Percentiles rank a stretch among this genome's conserved stretches.
Conservation (phyloP, 139 green algal species). For the Desmodesmus armatus region DNA sequence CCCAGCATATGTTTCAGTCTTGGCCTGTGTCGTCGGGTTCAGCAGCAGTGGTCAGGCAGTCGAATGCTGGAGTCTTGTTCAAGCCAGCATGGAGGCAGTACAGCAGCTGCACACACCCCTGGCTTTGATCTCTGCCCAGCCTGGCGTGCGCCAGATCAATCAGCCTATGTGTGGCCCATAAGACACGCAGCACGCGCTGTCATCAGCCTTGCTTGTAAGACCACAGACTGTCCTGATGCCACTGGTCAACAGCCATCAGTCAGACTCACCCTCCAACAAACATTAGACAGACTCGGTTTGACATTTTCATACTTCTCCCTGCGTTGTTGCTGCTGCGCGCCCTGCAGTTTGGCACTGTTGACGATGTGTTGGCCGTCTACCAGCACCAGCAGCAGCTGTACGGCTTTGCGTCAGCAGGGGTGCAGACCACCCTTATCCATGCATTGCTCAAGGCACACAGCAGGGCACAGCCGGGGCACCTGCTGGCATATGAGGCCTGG, state of each 20-base stretch:
- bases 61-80: too few species aligned
- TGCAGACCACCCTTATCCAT: conserved; percentile 25
- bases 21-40: too few species aligned
- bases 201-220: background rate
- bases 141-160: background rate
- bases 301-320: background rate
- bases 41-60: too few species aligned
- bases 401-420: conserved; percentile 32
- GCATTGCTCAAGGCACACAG: conserved; percentile 34
- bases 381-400: conserved; percentile 22
- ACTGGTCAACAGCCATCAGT: background rate
- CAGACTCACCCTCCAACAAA: background rate
- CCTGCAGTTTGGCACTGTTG: conserved; percentile 20
- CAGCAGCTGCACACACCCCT: too few species aligned
- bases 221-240: background rate
- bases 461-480: background rate
- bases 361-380: conserved; percentile 26
- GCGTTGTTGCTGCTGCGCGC: background rate
- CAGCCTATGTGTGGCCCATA: background rate
- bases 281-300: background rate
- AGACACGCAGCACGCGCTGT: background rate
- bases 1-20: background rate
- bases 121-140: too few species aligned
- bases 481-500: conserved; percentile 66
- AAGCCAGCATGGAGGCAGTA: too few species aligned